Base-by-base conservation (phyloP, 148 eudicot genomes). In the Persicaria tinctoria region DNA sequence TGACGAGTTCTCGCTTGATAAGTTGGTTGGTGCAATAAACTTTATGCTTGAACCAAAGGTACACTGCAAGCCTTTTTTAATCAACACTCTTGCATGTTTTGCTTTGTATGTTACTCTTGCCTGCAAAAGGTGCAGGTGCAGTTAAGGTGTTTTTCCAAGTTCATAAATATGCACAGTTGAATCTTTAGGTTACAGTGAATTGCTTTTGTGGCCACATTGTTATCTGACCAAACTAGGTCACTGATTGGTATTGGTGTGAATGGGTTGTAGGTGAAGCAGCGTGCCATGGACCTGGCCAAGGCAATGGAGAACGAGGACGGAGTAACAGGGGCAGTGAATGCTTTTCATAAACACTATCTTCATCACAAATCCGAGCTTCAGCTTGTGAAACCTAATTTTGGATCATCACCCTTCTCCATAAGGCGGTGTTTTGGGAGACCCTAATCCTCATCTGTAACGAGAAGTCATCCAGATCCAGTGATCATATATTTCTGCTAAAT, bases 271-370 rank as follows among this genome's bases (percentile, higher is more conserved):
- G 93, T 93, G 16, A 93, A 93, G 74, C 78, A 85, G 73, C 78
- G 85, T 20, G 94, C 97, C 8, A 75, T 86, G 4, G 89, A 91
- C 69, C 84, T 93, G 75, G 94, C 98, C 51, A 84, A 85, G 83
- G 87, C 88, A 60, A 84, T 93, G 89, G 86, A 88, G 74, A 77
- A 83, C 49, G 98, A 93, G 83, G 91, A 93, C 68, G 98, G 98
- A 46, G 92, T 86, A 44, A 80, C 81, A 14, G 98, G 98, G 73
- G 98, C 98, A 32, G 97, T 93, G 27, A 87, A 85, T 47, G 91
- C 94, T 9, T 91, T 93, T 76, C 70, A 86, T 68, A 93, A 84
- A 77, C 98, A 93, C 71, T 86, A 86, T 76, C 87, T 86, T 10
- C 82, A 80, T 9, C 53, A 81, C 49, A 84, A 75, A 48, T 51